phyloP scores from a whole-genome alignment of 805 yeast species.

The Pichia californica region DNA sequence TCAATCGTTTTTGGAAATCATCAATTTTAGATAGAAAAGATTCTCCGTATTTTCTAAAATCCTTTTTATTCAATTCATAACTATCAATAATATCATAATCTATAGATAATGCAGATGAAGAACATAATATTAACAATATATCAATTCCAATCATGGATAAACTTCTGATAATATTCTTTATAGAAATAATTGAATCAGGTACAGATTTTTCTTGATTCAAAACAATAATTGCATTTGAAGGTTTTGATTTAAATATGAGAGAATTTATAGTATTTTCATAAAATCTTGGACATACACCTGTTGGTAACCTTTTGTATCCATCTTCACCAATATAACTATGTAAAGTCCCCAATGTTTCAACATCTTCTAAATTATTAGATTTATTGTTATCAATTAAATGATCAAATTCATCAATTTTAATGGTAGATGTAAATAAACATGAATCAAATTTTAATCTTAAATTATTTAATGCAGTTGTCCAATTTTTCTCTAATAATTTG shows the following conservation, averaged over 20 bases:
- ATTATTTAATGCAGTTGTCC: conserved; percentile 27
- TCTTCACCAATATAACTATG: conserved; percentile 7
- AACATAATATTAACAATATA: conserved; percentile 19
- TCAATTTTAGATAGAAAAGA: conserved; percentile 13
- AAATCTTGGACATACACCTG: conserved; percentile 26
- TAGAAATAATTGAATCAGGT: conserved; percentile 16
- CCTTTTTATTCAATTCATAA: conserved; percentile 11
- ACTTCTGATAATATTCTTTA: conserved; percentile 27
- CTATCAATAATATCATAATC: conserved; percentile 13
- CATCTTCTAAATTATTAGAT: background rate
- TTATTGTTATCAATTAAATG: background rate
- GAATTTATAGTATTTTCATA: conserved; percentile 26
- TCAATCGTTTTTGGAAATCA: no score
- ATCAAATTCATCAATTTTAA: conserved; percentile 22
- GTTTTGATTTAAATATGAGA: conserved; percentile 21
- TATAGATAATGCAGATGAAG: conserved; percentile 13
- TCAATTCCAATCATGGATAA: conserved; percentile 26
- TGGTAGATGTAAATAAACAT: conserved; percentile 22
- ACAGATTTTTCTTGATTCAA: conserved; percentile 23
- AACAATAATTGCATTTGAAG: conserved; percentile 22
- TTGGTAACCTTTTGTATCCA: conserved; percentile 11
- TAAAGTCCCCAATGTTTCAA: background rate
- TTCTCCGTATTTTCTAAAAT: conserved; percentile 9
- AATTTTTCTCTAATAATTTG: conserved; percentile 20
- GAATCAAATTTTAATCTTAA: conserved; percentile 19